A percentile compares a stretch with the other conserved stretches of the same genome.
Evolutionary conservation across 139 green algal species (phyloP).

Genomic region (Auxenochlorella pyrenoidosa): DNA sequence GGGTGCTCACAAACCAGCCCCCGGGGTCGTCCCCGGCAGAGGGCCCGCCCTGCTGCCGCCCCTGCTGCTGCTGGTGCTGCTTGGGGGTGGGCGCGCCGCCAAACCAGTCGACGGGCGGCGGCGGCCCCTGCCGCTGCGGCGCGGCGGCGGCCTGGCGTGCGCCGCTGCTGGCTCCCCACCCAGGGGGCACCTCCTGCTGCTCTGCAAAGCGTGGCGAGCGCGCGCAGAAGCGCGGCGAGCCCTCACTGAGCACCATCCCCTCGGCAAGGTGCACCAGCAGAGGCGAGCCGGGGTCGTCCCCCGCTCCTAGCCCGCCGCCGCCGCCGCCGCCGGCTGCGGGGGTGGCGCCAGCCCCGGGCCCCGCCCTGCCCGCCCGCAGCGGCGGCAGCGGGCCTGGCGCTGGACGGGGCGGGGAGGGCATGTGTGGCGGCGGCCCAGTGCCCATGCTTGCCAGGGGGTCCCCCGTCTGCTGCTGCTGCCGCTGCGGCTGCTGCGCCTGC

Average conservation of each 20-base stretch:
- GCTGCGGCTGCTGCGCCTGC: not conserved
- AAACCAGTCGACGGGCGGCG: too few species aligned
- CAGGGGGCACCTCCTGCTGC: not conserved
- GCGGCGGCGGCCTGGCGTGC: not conserved
- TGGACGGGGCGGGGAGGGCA: not conserved
- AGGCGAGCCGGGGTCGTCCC: slow-evolving; percentile 3
- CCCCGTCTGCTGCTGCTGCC: not conserved
- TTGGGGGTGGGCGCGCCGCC: not conserved
- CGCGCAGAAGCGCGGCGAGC: not conserved
- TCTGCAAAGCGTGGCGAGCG: not conserved
- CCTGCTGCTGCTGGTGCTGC: not conserved
- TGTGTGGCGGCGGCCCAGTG: not conserved
- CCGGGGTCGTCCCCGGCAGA: not conserved
- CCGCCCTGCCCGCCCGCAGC: not conserved
- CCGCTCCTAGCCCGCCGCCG: not conserved
- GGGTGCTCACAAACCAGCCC: not conserved
- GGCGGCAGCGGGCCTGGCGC: not conserved
- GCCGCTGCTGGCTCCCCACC: not conserved
- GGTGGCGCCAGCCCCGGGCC: too few species aligned
- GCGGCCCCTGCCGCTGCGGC: not conserved
- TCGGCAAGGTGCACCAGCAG: slow-evolving; percentile 11
- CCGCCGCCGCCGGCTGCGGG: too few species aligned
- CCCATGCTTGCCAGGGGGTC: not conserved
- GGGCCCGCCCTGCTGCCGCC: not conserved
- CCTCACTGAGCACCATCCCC: not conserved